These are phyloP conservation scores for Sugiyamaella americana DNA, from an alignment of 805 yeast genomes.

Conservation along the genomic window DNA sequence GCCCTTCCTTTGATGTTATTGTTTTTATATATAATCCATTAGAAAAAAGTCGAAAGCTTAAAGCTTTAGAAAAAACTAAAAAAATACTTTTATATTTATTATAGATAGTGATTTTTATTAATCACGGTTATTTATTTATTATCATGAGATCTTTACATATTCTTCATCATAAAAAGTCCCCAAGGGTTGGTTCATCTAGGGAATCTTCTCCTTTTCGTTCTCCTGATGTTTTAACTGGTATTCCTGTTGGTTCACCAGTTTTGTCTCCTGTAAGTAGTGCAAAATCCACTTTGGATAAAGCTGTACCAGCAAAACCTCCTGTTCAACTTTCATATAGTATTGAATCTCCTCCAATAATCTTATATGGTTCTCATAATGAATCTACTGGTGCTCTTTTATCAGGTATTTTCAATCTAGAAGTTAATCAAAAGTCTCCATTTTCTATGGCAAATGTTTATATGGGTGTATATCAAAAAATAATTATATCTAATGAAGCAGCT, in stretches of 20 bases:
- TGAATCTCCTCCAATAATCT: constrained; percentile 86
- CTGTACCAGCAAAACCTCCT: neutral
- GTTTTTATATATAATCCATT: too few species aligned
- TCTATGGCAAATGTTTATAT: constrained; percentile 55
- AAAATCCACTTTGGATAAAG: constrained; percentile 44
- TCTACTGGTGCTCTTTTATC: constrained; percentile 81
- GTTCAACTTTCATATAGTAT: constrained; percentile 40
- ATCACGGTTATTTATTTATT: too few species aligned
- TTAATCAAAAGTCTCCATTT: constrained; percentile 39
- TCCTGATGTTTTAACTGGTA: neutral
- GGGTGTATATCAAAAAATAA: constrained; percentile 58
- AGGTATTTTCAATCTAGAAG: constrained; percentile 64
- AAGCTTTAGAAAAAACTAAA: too few species aligned
- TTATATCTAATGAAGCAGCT: constrained; percentile 11
- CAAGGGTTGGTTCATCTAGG: too few species aligned
- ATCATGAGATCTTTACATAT: neutral
- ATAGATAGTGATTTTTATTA: too few species aligned
- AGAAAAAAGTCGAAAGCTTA: too few species aligned
- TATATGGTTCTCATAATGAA: constrained; percentile 73
- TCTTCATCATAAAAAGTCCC: neutral
- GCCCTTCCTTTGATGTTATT: too few species aligned
- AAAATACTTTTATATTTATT: too few species aligned
- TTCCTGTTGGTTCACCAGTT: neutral
- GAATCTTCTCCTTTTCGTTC: neutral
- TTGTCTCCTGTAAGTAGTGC: constrained; percentile 32